A percentile compares a stretch with the other conserved stretches of the same genome.
These are phyloP conservation scores for Solanum chacoense DNA, from an alignment of 305 asterid genomes.

Conservation along the genomic window DNA sequence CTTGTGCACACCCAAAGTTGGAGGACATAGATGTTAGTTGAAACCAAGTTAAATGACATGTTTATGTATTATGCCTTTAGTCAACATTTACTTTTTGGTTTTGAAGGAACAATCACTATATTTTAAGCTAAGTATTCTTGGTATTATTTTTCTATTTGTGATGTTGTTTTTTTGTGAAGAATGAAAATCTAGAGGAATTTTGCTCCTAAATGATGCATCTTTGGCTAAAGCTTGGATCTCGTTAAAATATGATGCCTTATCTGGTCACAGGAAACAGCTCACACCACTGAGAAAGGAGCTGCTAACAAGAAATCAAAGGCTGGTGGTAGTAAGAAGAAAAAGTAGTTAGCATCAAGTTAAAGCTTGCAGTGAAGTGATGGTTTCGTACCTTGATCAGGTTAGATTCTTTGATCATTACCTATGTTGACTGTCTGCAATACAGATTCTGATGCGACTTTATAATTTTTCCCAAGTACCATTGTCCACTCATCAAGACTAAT, in stretches of 20 bases:
- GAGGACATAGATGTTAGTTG: neutral
- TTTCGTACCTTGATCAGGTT: neutral
- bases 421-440: neutral
- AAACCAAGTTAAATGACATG: neutral
- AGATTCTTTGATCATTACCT: neutral
- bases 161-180: neutral
- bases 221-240: neutral
- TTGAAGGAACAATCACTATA: neutral
- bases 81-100: neutral
- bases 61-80: neutral
- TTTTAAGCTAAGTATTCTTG: neutral
- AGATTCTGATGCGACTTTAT: neutral
- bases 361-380: neutral
- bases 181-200: neutral
- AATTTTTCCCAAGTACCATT: neutral
- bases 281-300: conserved; percentile 43
- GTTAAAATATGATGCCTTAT: neutral
- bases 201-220: neutral
- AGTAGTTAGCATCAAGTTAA: conserved; percentile 14
- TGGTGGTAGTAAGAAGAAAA: conserved; percentile 50
- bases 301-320: conserved; percentile 60
- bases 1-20: neutral
- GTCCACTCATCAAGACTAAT: neutral
- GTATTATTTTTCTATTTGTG: neutral
- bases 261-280: conserved; percentile 46